Base-by-base conservation (phyloP, 306 rosid species). In the Biancaea sappan region DNA sequence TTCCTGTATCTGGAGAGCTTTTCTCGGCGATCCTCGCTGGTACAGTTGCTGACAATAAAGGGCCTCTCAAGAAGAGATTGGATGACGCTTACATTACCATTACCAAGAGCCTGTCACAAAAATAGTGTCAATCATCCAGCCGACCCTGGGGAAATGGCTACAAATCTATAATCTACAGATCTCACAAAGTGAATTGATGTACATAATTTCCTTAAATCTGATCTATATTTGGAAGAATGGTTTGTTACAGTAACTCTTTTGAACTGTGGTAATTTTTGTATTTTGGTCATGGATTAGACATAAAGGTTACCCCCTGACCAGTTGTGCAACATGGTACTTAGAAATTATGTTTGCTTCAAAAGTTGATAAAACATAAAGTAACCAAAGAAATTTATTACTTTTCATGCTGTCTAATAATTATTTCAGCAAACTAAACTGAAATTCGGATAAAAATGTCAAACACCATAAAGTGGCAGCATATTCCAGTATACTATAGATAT, bases 1-100 rank as follows among this genome's bases (percentile, higher is more conserved):
- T 82, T 92, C 83, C 99, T 86, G 80, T 95, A 95, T 82, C 99
- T 87, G 14, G 97, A 88, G 74, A 95, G 98, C 85, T 95, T 88
- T 79, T 95, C 96, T 51, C 1, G 76, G 69, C 99, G 99, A 32
- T 90, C 98, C 80, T 95, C 96, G 0, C 85, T 83, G 76, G 77
- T 91, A 84, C 88, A 87, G 85, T 90, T 88, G 86, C 79, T 82
- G 80, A 78, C 70, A 16, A 72, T 48, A 67, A 84, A 71, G 8
- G 96, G 87, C 77, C 80, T 86, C 85, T 92, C 96, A 18, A 5
- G 78, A 34, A 92, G 82, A 69, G 98, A 89, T 40, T 83, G 93
- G 72, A 82, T 25, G 21, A 75, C 48, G 79, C 85, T 86, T 71
- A 81, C 29, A 44, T 78, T 85, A 38, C 81, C 84, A 71, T 80